Evolutionary conservation across 768 basidiomycete genomes (phyloP), one percentile per base, ranked within the genome.

Genomic region (Leccinellum luteum): DNA sequence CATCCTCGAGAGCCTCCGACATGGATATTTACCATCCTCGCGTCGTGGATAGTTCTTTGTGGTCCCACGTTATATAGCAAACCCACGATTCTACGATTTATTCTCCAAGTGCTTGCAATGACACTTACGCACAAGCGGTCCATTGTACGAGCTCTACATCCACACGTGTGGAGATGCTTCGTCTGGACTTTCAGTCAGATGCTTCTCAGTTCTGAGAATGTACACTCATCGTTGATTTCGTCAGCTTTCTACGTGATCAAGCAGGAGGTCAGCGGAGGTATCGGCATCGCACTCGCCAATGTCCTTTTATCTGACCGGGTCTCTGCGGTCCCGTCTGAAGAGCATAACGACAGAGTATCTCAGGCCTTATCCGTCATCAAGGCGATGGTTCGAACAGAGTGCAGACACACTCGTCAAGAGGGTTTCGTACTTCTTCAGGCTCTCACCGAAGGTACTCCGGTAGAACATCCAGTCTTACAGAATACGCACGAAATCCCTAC

Each of bases 101-200:
- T 79, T 44, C 59, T 79, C 14, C 64, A 70, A 6, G 66, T 69
- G 9, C 70, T 83, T 23, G 67, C 64, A 9, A 59, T 66, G 28
- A 59, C 77, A 3, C 62, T 71, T 1, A 63, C 51, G 4, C 76
- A 80, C 58, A 71, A 72, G 48, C 66, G 71, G n/a, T 63, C 67
- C 12, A 51, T 68, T 6, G 69, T 81, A 12, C 73, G 72, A 13
- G 64, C 70, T 17, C 68, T 83, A 8, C 75, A 79, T 44, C 66
- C 77, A 1, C 75, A 75, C 34, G 68, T 80, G 21, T 87, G 85
- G 85, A 75, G 73, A 52, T 76, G 80, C 52, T 71, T 86, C 27
- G 69, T 86, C 21, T 86, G 85, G 85, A 77, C 79, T 2, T 85
- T 80, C 57, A 69, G 76, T 19, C 75, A 74, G 17, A 63, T 85